Evolutionary conservation across 2,329 filamentous ascomycete genomes (phyloP).

Genomic region (Cordyceps javanica): DNA sequence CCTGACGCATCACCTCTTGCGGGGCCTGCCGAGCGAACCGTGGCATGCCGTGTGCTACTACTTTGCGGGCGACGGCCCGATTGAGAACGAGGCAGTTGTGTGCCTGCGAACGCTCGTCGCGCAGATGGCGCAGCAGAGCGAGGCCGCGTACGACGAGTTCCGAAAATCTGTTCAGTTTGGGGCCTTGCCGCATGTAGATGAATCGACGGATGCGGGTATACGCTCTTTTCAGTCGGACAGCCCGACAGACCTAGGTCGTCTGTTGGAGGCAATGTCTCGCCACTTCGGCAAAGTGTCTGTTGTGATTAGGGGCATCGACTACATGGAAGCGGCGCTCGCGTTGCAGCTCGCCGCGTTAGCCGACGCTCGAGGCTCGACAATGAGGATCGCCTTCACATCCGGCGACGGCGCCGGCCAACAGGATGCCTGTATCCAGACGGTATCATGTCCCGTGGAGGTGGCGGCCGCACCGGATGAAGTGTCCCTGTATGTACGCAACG

Average conservation of each 20-base stretch:
- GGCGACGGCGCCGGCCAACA: neutral
- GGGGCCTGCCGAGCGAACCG: neutral
- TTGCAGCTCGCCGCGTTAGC: neutral
- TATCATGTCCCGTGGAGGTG: conserved; percentile 1
- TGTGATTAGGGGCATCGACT: neutral
- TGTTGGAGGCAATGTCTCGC: neutral
- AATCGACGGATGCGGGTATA: neutral
- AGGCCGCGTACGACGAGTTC: neutral
- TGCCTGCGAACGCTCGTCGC: neutral
- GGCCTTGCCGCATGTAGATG: neutral
- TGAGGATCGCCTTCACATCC: neutral
- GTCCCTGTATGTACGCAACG: neutral
- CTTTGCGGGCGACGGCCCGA: neutral
- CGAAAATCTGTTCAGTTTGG: neutral
- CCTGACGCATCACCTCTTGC: neutral
- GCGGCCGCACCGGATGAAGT: neutral
- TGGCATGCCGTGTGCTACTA: conserved; percentile 2
- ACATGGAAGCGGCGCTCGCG: neutral
- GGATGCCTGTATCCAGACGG: neutral
- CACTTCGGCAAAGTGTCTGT: neutral
- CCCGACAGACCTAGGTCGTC: neutral
- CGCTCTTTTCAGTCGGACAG: neutral
- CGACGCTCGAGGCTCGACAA: neutral
- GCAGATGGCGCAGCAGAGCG: conserved; percentile 4
- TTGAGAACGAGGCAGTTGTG: neutral